Evolutionary conservation across 148 eudicot species (phyloP), one percentile per base, ranked within the genome.

Genomic region (Rhododendron vialii): DNA sequence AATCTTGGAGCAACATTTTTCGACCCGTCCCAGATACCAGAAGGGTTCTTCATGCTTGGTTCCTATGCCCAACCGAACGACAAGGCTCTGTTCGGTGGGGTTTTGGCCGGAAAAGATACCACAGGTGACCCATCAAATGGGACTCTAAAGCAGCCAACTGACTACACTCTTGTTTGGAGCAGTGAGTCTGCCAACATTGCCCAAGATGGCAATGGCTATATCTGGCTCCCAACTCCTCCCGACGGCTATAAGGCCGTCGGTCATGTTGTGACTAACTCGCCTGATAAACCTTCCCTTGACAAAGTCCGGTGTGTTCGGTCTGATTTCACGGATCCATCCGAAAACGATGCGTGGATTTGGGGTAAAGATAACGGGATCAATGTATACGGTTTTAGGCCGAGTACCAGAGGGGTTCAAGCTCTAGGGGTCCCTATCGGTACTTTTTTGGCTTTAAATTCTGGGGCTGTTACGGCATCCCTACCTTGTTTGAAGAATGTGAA

Each of bases 1-100:
- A 86, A 88, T 77, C 90, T 86, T 3, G 94, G 94, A 4, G 91
- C 91, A n/a, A 87, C 94, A 12, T 92, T 92, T 74, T 92, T 83
- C 63, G 90, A 92, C 15, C 91, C 94, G 59, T 77, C 89, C 51
- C 26, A 90, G 2, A 7, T 92, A 6, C 94, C 94, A 33, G 79
- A 89, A 18, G 94, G 90, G 10, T 92, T 87, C 87, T 89, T 30
- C 28, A 84, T 86, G 85, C 91, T 92, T 15, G 94, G 94, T 7
- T 81, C 78, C 88, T 92, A 92, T 57, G 73, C 87, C 84, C 94
- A 92, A 71, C 90, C 92, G 6, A 92, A 92, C 85, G 87, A 86
- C 55, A 79, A 30, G 24, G 80, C 90, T 4, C 79, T 90, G 3
- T 88, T 80, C 24, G 94, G 92, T 6, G 82, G 86, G 84, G 87